Base-by-base conservation (phyloP, 2,329 filamentous ascomycete genomes). In the Hortaea sp. region DNA sequence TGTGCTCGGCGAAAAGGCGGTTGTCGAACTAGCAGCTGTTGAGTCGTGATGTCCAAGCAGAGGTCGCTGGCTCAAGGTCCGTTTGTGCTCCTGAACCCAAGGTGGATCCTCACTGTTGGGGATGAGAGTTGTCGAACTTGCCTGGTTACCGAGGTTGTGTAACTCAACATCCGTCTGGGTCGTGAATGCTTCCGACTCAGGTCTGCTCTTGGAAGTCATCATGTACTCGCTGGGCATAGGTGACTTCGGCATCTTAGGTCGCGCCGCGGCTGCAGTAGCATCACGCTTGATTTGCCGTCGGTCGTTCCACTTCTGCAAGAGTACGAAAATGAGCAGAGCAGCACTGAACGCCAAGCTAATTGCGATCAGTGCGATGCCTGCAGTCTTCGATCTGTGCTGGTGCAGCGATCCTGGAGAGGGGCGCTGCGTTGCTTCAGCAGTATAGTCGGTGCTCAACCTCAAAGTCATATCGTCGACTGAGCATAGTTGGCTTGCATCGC, bases 401-500 rank as follows among this genome's bases (percentile, higher is more conserved):
- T 29, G 13, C 6, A 29, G 27, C 11, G 34, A 20, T 11, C 28
- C 30, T n/a, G 45, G 45, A 13, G 30, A 20, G 41, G 39, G 43
- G 3, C 29, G 41, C 7, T 44, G 9, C 4, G 48, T 51, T 6
- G 47, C 37, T 10, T 39, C 46, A 7, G 35, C 12, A n/a, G 43
- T 48, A 42, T 52, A 51, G 7, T 40, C 40, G 28, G 53, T 53
- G 7, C 32, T 51, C n/a, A 44, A 13, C 13, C 59, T 53, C 38
- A 62, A 43, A 3, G 50, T 55, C 37, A 50, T 50, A 30, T 62
- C 59, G 29, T 61, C 56, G 5, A 53, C 53, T 1, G 58, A 61
- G 46, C 59, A 62, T 10, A 48, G 39, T 49, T 41, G 38, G 29
- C 11, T 38, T 41, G 44, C 49, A 54, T 44, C 45, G 42, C 43